A percentile compares a stretch with the other conserved stretches of the same genome.
Evolutionary conservation across 2,329 filamentous ascomycete species (phyloP).

Genomic region (Fonsecaea monophora): DNA sequence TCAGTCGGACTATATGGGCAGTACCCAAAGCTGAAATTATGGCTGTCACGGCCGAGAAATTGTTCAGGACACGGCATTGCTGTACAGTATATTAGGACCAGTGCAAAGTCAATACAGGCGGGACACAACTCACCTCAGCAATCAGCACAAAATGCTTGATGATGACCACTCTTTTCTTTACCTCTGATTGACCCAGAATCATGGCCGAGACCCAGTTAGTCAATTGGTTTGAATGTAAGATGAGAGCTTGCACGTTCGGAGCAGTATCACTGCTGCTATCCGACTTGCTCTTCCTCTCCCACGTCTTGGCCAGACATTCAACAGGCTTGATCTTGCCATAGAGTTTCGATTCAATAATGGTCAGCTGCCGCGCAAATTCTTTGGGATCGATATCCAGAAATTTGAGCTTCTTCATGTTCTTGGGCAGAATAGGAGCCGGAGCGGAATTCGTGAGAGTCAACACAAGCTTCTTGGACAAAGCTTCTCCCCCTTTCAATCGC

Average conservation of each 20-base stretch:
- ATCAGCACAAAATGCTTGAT: constrained; percentile 98
- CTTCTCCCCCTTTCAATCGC: constrained; percentile 84
- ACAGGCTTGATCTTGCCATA: constrained; percentile 96
- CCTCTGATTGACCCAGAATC: constrained; percentile 92
- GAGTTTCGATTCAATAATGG: constrained; percentile 91
- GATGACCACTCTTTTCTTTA: constrained; percentile 94
- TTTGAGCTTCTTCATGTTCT: constrained; percentile 99
- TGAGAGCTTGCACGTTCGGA: constrained; percentile 92
- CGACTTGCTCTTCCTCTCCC: constrained; percentile 87
- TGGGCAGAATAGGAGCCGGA: constrained; percentile 88
- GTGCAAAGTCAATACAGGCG: constrained; percentile 10
- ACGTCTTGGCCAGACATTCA: constrained; percentile 97
- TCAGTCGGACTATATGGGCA: constrained; percentile 90
- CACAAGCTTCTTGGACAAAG: constrained; percentile 82
- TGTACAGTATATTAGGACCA: constrained; percentile 49
- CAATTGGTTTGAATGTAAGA: constrained; percentile 96
- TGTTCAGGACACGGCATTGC: constrained; percentile 94
- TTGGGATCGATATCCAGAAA: constrained; percentile 95
- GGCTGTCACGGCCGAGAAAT: constrained; percentile 95
- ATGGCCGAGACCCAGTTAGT: constrained; percentile 99
- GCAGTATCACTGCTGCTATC: constrained; percentile 79
- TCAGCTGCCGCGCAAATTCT: constrained; percentile 96
- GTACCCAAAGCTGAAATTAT: constrained; percentile 96
- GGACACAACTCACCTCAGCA: constrained; percentile 75
- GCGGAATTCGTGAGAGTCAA: constrained; percentile 83